Evolutionary conservation across 2,329 filamentous ascomycete species (phyloP).

Genomic region (Thermothelomyces thermophilus): DNA sequence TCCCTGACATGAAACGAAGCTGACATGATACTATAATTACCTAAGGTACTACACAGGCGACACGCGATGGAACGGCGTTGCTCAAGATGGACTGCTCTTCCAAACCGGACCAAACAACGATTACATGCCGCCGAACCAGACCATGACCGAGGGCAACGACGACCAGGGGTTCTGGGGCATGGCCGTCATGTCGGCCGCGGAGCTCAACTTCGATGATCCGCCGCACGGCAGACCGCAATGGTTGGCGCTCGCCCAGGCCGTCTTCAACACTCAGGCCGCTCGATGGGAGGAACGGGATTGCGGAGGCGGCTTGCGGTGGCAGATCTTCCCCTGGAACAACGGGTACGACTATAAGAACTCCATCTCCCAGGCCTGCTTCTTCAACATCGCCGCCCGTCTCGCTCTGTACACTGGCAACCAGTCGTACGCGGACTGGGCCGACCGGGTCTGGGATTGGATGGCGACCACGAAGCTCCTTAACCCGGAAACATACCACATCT

Average conservation of each 20-base stretch:
- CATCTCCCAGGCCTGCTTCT: slow-evolving; percentile 38
- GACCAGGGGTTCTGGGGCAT: slow-evolving; percentile 64
- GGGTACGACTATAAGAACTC: slow-evolving; percentile 57
- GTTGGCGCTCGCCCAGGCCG: slow-evolving; percentile 49
- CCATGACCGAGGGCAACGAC: slow-evolving; percentile 43
- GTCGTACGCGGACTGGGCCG: slow-evolving; percentile 48
- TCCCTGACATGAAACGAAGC: not conserved
- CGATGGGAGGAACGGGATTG: slow-evolving; percentile 55
- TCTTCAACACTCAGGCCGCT: slow-evolving; percentile 49
- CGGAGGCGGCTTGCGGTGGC: slow-evolving; percentile 54
- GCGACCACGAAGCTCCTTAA: slow-evolving; percentile 50
- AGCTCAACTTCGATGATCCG: slow-evolving; percentile 50
- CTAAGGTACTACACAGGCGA: slow-evolving; percentile 69
- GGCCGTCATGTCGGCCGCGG: slow-evolving; percentile 46
- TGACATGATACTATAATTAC: not conserved
- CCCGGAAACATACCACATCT: slow-evolving; percentile 49
- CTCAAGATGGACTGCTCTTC: slow-evolving; percentile 57
- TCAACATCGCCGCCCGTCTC: slow-evolving; percentile 45
- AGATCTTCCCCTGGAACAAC: slow-evolving; percentile 54
- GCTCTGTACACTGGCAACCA: slow-evolving; percentile 50
- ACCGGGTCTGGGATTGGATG: slow-evolving; percentile 47
- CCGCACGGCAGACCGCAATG: slow-evolving; percentile 42
- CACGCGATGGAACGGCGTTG: slow-evolving; percentile 61
- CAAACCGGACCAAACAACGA: slow-evolving; percentile 26
- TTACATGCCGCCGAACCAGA: slow-evolving; percentile 29